Conservation (phyloP, 208 protist species). For the Trichomonas gallinae region DNA sequence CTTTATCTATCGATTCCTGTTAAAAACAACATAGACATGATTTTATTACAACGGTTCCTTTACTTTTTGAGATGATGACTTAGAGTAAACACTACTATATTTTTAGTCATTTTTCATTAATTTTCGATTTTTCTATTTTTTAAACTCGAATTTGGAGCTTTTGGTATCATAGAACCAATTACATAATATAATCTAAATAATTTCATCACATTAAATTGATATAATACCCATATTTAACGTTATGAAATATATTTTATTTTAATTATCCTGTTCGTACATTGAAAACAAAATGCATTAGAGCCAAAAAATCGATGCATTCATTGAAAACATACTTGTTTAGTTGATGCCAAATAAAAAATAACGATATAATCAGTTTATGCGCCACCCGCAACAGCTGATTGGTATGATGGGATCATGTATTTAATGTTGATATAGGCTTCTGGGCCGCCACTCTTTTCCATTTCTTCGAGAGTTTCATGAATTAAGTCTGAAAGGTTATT, state of each 20-base stretch:
- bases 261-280: too few relatives aligned
- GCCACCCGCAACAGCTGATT: slow-evolving; percentile 31
- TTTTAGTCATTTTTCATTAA: too few relatives aligned
- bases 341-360: background rate
- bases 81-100: too few relatives aligned
- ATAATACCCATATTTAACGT: too few relatives aligned
- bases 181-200: too few relatives aligned
- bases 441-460: slow-evolving; percentile 58
- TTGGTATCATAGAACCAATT: too few relatives aligned
- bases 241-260: too few relatives aligned
- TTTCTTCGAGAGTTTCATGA: slow-evolving; percentile 83
- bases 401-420: slow-evolving; percentile 68
- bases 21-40: background rate
- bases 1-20: background rate
- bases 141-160: too few relatives aligned
- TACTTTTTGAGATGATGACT: too few relatives aligned
- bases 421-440: slow-evolving; percentile 72
- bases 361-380: background rate
- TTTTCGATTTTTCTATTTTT: background rate
- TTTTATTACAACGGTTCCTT: background rate
- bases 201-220: too few relatives aligned
- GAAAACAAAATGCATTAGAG: too few relatives aligned
- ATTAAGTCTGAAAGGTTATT: slow-evolving; percentile 76
- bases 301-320: too few relatives aligned
- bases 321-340: background rate